These are phyloP conservation scores for Cryphonectria radicalis DNA, from an alignment of 2,329 filamentous ascomycete genomes.

Conservation along the genomic window DNA sequence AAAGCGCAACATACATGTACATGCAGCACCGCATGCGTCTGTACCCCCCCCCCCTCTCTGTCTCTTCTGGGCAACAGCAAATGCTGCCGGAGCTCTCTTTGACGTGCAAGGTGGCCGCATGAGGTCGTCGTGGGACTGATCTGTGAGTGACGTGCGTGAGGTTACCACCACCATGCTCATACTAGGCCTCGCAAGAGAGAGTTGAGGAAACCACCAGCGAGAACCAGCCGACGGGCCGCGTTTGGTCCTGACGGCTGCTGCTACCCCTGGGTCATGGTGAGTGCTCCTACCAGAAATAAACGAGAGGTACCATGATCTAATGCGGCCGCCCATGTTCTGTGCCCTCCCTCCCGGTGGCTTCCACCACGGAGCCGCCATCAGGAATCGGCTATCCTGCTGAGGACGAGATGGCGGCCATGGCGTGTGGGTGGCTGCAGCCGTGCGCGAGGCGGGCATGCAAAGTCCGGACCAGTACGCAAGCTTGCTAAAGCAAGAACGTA, in stretches of 20 bases:
- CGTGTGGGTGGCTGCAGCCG: slow-evolving; percentile 25
- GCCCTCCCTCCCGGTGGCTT: slow-evolving; percentile 23
- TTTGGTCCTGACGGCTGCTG: not conserved
- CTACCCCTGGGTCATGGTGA: not conserved
- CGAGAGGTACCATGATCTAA: slow-evolving; percentile 10
- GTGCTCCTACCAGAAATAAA: not conserved
- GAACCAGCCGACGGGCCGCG: not conserved
- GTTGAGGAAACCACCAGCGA: not conserved
- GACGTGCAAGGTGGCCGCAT: slow-evolving; percentile 19
- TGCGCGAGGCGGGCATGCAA: not conserved
- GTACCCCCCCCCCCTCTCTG: not conserved
- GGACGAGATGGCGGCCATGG: slow-evolving; percentile 17
- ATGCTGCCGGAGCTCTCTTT: slow-evolving; percentile 20
- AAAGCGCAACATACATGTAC: slow-evolving; percentile 11
- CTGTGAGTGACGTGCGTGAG: slow-evolving; percentile 1
- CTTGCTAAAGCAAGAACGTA: not conserved
- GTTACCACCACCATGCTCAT: not conserved
- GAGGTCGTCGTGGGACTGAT: slow-evolving; percentile 21
- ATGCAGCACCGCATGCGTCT: slow-evolving; percentile 9
- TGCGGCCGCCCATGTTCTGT: slow-evolving; percentile 22
- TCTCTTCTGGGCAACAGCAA: slow-evolving; percentile 2
- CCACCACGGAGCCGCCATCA: not conserved
- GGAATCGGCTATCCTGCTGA: slow-evolving; percentile 10
- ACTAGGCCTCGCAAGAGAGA: not conserved
- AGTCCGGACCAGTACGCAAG: not conserved